phyloP scores from a whole-genome alignment of 2,329 filamentous ascomycete species.

The Arthroderma sp. region DNA sequence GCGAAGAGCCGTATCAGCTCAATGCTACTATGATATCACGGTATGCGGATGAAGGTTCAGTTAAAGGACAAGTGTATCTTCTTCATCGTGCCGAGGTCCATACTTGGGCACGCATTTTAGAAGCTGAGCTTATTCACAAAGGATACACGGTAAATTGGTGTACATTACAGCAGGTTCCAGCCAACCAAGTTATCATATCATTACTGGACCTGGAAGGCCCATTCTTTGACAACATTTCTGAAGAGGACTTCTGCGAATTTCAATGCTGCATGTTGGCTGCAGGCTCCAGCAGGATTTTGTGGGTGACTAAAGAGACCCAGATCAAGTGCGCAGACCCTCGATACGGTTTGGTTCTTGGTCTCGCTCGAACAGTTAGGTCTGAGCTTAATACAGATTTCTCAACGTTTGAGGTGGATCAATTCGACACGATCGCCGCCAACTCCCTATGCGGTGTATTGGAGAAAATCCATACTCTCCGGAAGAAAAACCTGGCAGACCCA shows the following conservation, averaged over 20 bases:
- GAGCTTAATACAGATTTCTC: conserved; percentile 6
- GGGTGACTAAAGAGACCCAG: conserved; percentile 8
- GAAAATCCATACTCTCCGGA: neutral
- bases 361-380: conserved; percentile 7
- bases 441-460: neutral
- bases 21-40: neutral
- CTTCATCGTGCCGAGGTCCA: neutral
- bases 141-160: neutral
- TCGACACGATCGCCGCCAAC: neutral
- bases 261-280: neutral
- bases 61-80: neutral
- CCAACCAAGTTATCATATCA: neutral
- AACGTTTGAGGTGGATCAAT: conserved; percentile 7
- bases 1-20: neutral
- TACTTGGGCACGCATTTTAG: neutral
- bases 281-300: conserved; percentile 2
- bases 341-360: neutral
- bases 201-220: neutral
- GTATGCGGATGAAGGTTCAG: neutral
- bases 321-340: conserved; percentile 7
- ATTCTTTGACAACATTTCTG: neutral
- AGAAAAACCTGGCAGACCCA: neutral
- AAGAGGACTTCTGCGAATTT: conserved; percentile 14
- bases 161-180: neutral
- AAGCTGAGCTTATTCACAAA: neutral